phyloP scores from a whole-genome alignment of 768 basidiomycete species.

The Tephrocybe rancida region DNA sequence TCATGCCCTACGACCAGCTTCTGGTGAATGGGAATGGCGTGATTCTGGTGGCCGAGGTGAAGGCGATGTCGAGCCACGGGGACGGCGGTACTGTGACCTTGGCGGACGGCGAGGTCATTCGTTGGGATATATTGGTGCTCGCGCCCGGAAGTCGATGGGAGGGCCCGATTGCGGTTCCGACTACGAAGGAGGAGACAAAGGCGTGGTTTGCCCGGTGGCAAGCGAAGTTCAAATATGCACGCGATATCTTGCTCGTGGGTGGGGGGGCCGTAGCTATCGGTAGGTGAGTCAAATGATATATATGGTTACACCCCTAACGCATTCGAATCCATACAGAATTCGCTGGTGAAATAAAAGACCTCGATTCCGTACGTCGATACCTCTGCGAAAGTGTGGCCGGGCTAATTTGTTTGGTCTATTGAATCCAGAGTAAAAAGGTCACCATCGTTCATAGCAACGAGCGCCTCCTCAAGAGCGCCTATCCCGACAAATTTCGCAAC shows the following conservation, averaged over 20 bases:
- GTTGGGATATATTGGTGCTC: constrained; percentile 60
- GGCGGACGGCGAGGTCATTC: constrained; percentile 47
- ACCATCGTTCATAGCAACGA: constrained; percentile 62
- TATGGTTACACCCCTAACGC: not conserved
- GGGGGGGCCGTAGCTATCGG: constrained; percentile 60
- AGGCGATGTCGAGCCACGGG: constrained; percentile 29
- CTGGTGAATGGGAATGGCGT: constrained; percentile 49
- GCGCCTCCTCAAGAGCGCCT: constrained; percentile 57
- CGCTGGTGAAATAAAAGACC: constrained; percentile 45
- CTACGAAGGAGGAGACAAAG: constrained; percentile 25
- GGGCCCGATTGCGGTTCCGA: constrained; percentile 50
- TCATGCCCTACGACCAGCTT: constrained; percentile 55
- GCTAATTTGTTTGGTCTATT: constrained; percentile 11
- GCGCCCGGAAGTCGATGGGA: constrained; percentile 60
- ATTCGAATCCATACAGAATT: constrained; percentile 29
- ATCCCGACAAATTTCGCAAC: constrained; percentile 55
- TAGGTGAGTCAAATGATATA: constrained; percentile 19
- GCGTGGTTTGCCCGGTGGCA: constrained; percentile 30
- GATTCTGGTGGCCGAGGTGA: constrained; percentile 42
- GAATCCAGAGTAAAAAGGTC: constrained; percentile 44
- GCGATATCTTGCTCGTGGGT: constrained; percentile 53
- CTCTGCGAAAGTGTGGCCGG: not conserved
- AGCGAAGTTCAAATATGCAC: constrained; percentile 36
- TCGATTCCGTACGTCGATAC: constrained; percentile 34
- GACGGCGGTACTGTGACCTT: constrained; percentile 50